Evolutionary conservation across 2,329 filamentous ascomycete species (phyloP).

Genomic region (Tolypocladium paradoxum): DNA sequence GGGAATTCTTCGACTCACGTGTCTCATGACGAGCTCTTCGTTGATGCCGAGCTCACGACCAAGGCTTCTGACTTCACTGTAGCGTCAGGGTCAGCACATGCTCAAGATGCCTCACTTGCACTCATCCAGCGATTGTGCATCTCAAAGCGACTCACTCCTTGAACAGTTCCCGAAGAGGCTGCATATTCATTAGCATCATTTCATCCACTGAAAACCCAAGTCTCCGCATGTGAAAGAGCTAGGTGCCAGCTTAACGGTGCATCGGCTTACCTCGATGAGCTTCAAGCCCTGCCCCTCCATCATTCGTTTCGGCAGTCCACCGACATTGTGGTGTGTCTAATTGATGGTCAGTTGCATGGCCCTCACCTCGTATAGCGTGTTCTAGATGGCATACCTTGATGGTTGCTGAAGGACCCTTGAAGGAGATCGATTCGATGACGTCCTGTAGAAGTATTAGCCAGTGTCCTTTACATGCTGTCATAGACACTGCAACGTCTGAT

Average conservation of each 20-base stretch:
- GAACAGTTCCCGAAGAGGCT: slow-evolving; percentile 26
- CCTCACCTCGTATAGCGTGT: not conserved
- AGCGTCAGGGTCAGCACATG: slow-evolving; percentile 39
- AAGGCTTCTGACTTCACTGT: slow-evolving; percentile 37
- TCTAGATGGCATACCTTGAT: slow-evolving; percentile 29
- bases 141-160: slow-evolving; percentile 3
- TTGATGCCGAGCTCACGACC: slow-evolving; percentile 21
- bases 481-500: not conserved
- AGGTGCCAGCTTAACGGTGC: not conserved
- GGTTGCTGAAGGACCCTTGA: slow-evolving; percentile 37
- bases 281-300: slow-evolving; percentile 25
- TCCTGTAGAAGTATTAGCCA: slow-evolving; percentile 5
- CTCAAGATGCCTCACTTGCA: not conserved
- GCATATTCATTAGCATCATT: slow-evolving; percentile 62
- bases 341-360: not conserved
- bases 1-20: slow-evolving; percentile 7
- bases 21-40: slow-evolving; percentile 19
- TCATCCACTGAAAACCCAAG: not conserved
- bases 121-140: not conserved
- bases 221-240: not conserved
- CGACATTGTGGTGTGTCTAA: slow-evolving; percentile 46
- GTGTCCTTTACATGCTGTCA: not conserved
- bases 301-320: slow-evolving; percentile 51
- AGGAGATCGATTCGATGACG: slow-evolving; percentile 37
- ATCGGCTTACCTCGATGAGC: slow-evolving; percentile 2